A percentile compares a stretch with the other conserved stretches of the same genome.
These are phyloP conservation scores for Polytolypa hystricis DNA, from an alignment of 2,329 filamentous ascomycete species.

Conservation along the genomic window DNA sequence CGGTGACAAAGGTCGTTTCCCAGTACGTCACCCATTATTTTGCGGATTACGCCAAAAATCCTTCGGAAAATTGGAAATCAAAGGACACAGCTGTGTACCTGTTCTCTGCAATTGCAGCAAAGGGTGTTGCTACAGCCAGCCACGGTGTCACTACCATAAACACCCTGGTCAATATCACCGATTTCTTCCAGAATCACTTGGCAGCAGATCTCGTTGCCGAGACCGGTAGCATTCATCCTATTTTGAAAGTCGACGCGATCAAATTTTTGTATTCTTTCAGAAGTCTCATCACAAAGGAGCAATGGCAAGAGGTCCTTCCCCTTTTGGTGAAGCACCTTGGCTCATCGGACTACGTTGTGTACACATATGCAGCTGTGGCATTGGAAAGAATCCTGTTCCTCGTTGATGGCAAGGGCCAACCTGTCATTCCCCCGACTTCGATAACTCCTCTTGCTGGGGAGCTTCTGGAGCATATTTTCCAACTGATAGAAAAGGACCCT, in stretches of 20 bases:
- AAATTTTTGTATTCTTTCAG: conserved; percentile 97
- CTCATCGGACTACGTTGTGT: conserved; percentile 87
- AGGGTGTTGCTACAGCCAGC: conserved; percentile 73
- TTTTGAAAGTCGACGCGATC: conserved; percentile 94
- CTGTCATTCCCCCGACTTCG: conserved; percentile 67
- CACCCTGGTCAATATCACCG: conserved; percentile 72
- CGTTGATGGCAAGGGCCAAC: conserved; percentile 60
- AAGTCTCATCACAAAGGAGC: conserved; percentile 80
- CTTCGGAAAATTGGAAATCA: conserved; percentile 72
- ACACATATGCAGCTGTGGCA: conserved; percentile 92
- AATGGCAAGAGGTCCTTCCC: conserved; percentile 84
- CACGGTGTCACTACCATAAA: conserved; percentile 91
- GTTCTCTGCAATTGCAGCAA: conserved; percentile 86
- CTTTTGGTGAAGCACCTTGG: conserved; percentile 84
- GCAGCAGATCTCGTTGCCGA: conserved; percentile 74
- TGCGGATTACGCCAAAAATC: conserved; percentile 56
- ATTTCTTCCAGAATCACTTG: conserved; percentile 90
- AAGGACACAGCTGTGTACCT: conserved; percentile 98
- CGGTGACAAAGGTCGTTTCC: conserved; percentile 78
- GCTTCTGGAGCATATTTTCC: conserved; percentile 79
- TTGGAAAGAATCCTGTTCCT: conserved; percentile 89
- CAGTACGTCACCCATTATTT: conserved; percentile 83
- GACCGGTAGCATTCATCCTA: conserved; percentile 59
- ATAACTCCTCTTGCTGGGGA: conserved; percentile 77
- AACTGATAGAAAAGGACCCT: conserved; percentile 72